Evolutionary conservation across 805 yeast genomes (phyloP).

Genomic region (Debaryomyces maramus): DNA sequence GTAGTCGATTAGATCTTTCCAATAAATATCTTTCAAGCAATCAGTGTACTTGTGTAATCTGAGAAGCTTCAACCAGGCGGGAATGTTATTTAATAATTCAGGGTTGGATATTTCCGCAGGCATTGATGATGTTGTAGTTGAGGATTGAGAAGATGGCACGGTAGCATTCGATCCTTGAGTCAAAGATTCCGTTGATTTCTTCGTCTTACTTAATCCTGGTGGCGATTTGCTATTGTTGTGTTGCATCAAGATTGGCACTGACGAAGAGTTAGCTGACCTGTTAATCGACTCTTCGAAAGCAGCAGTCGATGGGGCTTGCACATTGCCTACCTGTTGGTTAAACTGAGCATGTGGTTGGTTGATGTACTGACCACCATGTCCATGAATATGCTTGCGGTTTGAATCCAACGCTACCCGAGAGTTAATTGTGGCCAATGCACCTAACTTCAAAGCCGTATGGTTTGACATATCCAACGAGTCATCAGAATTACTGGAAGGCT

Average conservation of each 20-base stretch:
- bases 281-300: slow-evolving; percentile 37
- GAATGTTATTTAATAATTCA: slow-evolving; percentile 69
- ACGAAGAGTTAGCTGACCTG: slow-evolving; percentile 35
- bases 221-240: slow-evolving; percentile 12
- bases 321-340: slow-evolving; percentile 9
- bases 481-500: slow-evolving; percentile 16
- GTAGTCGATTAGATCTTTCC: slow-evolving; percentile 77
- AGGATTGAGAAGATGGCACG: neutral
- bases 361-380: slow-evolving; percentile 8
- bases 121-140: slow-evolving; percentile 29
- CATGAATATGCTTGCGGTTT: slow-evolving; percentile 28
- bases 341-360: slow-evolving; percentile 15
- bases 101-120: slow-evolving; percentile 41
- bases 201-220: slow-evolving; percentile 8
- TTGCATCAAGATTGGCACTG: slow-evolving; percentile 12
- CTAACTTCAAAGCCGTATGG: slow-evolving; percentile 55
- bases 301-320: slow-evolving; percentile 3
- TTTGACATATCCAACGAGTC: slow-evolving; percentile 27
- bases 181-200: slow-evolving; percentile 3
- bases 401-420: slow-evolving; percentile 51
- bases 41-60: slow-evolving; percentile 94
- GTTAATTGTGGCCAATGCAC: slow-evolving; percentile 66
- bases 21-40: slow-evolving; percentile 67
- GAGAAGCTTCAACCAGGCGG: slow-evolving; percentile 87
- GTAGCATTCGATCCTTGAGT: neutral